A percentile compares a stretch with the other conserved stretches of the same genome.
phyloP scores from a whole-genome alignment of 768 basidiomycete genomes.

The Calocybe cyanea region DNA sequence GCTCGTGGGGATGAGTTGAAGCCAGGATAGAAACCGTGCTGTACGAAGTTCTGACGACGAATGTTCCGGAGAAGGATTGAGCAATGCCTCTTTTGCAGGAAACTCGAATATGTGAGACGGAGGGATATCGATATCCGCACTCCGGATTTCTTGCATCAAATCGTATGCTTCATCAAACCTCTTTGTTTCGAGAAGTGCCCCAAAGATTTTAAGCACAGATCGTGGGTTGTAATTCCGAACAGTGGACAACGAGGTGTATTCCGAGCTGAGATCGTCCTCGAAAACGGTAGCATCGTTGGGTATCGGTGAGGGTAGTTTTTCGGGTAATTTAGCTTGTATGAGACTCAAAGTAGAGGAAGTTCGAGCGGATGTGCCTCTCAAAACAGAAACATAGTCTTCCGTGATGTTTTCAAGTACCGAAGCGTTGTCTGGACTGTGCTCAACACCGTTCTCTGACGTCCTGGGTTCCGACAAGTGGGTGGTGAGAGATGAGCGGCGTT shows the following conservation, averaged over 20 bases:
- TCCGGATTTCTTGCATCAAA: slow-evolving; percentile 28
- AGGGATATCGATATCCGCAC: slow-evolving; percentile 26
- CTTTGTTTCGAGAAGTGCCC: slow-evolving; percentile 16
- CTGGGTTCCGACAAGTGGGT: too few relatives aligned
- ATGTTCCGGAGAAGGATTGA: not conserved
- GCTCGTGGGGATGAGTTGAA: slow-evolving; percentile 28
- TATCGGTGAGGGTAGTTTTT: slow-evolving; percentile 23
- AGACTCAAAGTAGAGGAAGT: slow-evolving; percentile 20
- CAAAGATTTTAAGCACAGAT: slow-evolving; percentile 17
- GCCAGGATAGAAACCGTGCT: slow-evolving; percentile 25
- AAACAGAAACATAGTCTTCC: slow-evolving; percentile 25
- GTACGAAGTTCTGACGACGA: slow-evolving; percentile 9
- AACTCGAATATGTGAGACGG: slow-evolving; percentile 23
- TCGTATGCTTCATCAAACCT: slow-evolving; percentile 26
- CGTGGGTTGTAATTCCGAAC: slow-evolving; percentile 1
- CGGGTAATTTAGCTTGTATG: slow-evolving; percentile 27
- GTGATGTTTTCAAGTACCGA: slow-evolving; percentile 28
- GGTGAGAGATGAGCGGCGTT: too few relatives aligned
- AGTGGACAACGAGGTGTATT: slow-evolving; percentile 17
- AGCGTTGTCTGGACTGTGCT: not conserved
- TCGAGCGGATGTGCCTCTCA: slow-evolving; percentile 8
- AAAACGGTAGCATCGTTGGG: slow-evolving; percentile 25
- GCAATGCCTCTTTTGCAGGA: slow-evolving; percentile 23
- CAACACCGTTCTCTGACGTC: too few relatives aligned
- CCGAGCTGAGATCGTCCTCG: slow-evolving; percentile 25